Evolutionary conservation across 192 early-diverging fungal species (phyloP).

Genomic region (Coemansia sp.): DNA sequence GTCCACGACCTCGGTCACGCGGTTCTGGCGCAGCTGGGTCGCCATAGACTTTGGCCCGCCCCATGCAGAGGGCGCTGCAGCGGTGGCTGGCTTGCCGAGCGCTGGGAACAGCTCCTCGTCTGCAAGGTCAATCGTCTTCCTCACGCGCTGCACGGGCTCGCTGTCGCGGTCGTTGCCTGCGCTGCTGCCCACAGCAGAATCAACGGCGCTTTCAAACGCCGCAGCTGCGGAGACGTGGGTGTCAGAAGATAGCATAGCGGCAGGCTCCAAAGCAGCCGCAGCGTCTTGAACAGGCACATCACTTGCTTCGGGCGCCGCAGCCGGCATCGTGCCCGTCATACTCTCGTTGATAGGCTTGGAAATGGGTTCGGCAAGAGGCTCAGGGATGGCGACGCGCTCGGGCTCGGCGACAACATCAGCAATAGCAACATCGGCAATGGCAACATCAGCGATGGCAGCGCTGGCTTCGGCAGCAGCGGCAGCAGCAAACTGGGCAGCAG

Average conservation of each 20-base stretch:
- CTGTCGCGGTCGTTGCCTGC: conserved; percentile 6
- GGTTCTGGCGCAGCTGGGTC: conserved; percentile 37
- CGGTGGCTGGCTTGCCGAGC: conserved; percentile 58
- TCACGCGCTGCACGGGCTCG: neutral
- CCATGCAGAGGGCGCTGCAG: conserved; percentile 32
- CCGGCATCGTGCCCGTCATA: neutral
- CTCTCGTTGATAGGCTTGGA: neutral
- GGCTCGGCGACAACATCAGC: neutral
- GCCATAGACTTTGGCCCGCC: conserved; percentile 31
- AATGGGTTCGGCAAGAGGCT: neutral
- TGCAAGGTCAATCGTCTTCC: conserved; percentile 23
- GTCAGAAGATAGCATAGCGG: neutral
- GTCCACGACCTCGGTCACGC: conserved; percentile 59
- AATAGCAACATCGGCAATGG: neutral
- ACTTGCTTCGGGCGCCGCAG: neutral
- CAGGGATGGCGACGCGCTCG: neutral
- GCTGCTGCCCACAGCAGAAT: conserved; percentile 38
- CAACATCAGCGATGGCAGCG: conserved; percentile 4
- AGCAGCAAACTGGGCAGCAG: conserved; percentile 47
- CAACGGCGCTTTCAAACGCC: conserved; percentile 28
- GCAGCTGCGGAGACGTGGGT: conserved; percentile 19
- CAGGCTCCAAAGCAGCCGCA: neutral
- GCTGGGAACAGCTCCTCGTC: conserved; percentile 72
- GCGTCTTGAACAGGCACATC: too few relatives aligned
- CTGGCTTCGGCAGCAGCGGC: conserved; percentile 33